Evolutionary conservation across 2,329 filamentous ascomycete genomes (phyloP), one percentile per base, ranked within the genome.

Genomic region (Ceratocystis ficicola): DNA sequence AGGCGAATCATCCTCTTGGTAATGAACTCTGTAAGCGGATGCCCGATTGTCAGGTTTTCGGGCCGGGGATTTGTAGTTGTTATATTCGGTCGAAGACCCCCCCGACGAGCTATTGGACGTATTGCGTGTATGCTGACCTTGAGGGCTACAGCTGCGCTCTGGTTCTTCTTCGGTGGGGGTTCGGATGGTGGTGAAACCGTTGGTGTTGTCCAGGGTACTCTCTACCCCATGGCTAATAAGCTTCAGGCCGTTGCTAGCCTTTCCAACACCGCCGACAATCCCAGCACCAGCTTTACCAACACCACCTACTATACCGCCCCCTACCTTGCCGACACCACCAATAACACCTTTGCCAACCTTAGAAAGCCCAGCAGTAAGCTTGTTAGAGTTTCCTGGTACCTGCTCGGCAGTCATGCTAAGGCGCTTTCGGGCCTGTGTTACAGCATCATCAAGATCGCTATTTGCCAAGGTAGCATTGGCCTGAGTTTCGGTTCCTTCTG

Each of bases 121-220:
- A 59, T 59, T 15, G 28, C 52, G 52, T 17, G 52, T 36, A 25
- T 67, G 66, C 20, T 61, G 44, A 44, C 66, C 65, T 69, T 72
- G 46, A 66, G 65, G 57, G 69, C 61, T 70, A 68, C 70, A 46
- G 3, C 41, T 64, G 70, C 25, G n/a, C 5, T 60, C 36, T 3
- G 61, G 50, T 8, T 8, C 22, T n/a, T 67, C 66, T 32, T 36
- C 52, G 7, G 28, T 32, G 3, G 28, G 52, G 2, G 52, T 8
- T 6, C 22, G 52, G 72, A 73, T 68, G 70, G 75, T 70, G 5
- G 73, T 69, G 69, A 85, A 85, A 0, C 82, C 82, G 67, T 84
- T 82, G 0, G 79, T 83, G 3, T 78, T 80, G 64, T 81, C 81
- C 22, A 86, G 70, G 10, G 79, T 78, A 28, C 74, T 75, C 41